Evolutionary conservation across 495 filamentous ascomycete genomes (phyloP).

Genomic region (Penicillium maclennaniae): DNA sequence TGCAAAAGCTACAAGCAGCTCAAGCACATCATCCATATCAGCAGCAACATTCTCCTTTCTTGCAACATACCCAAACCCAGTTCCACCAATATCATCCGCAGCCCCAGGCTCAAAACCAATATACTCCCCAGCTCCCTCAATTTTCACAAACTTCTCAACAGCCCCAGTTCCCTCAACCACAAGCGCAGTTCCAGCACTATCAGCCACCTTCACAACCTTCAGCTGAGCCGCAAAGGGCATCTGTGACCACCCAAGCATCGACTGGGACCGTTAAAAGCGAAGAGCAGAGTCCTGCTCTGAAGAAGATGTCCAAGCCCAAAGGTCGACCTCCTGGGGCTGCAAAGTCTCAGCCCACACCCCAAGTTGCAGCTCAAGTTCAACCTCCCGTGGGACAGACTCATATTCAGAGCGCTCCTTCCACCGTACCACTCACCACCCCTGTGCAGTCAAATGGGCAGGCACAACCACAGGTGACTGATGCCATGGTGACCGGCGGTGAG

Average conservation of each 20-base stretch:
- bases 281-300: slow-evolving; percentile 17
- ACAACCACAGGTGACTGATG: neutral
- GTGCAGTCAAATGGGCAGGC: slow-evolving; percentile 18
- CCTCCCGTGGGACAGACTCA: neutral
- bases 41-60: slow-evolving; percentile 13
- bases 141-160: slow-evolving; percentile 11
- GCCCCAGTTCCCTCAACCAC: slow-evolving; percentile 12
- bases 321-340: slow-evolving; percentile 5
- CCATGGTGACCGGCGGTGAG: slow-evolving; percentile 2
- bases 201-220: slow-evolving; percentile 18
- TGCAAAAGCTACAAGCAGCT: slow-evolving; percentile 22
- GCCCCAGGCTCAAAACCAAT: slow-evolving; percentile 7
- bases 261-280: slow-evolving; percentile 11
- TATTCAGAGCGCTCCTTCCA: neutral
- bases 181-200: slow-evolving; percentile 23
- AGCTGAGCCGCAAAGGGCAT: neutral
- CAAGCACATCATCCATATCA: slow-evolving; percentile 26
- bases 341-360: slow-evolving; percentile 8
- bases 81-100: slow-evolving; percentile 12
- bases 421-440: neutral
- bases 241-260: slow-evolving; percentile 1
- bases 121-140: slow-evolving; percentile 7
- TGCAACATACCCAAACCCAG: slow-evolving; percentile 10
- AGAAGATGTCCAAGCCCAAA: slow-evolving; percentile 24
- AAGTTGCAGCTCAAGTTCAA: slow-evolving; percentile 2